Evolutionary conservation across 2,329 filamentous ascomycete species (phyloP).

Genomic region (Gnomoniopsis smithogilvyi): DNA sequence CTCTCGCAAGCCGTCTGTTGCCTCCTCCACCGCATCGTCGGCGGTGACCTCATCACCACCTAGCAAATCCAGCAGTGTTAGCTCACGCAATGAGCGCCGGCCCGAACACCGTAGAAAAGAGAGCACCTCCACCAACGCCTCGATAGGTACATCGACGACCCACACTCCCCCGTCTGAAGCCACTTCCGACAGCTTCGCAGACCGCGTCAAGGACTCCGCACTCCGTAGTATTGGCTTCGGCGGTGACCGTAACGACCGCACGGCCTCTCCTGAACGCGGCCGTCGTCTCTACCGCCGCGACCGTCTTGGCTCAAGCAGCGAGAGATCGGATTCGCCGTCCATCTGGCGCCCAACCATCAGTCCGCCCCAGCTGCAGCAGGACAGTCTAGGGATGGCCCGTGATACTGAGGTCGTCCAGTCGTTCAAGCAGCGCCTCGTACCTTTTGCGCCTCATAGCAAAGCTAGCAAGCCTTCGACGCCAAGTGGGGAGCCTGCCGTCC

Average conservation of each 20-base stretch:
- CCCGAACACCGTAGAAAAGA: not conserved
- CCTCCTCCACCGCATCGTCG: slow-evolving; percentile 10
- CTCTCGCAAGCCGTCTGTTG: slow-evolving; percentile 12
- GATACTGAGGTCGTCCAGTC: slow-evolving; percentile 4
- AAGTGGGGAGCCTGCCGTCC: not conserved
- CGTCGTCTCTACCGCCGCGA: slow-evolving; percentile 9
- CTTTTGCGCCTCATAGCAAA: slow-evolving; percentile 6
- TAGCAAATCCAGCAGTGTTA: slow-evolving; percentile 2
- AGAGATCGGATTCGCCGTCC: slow-evolving; percentile 16
- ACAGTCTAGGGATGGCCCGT: slow-evolving; percentile 13
- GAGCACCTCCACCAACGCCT: not conserved
- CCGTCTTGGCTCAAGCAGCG: slow-evolving; percentile 14
- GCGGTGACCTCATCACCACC: slow-evolving; percentile 6
- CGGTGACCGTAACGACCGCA: slow-evolving; percentile 14
- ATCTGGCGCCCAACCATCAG: slow-evolving; percentile 18
- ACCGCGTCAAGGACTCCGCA: slow-evolving; percentile 5
- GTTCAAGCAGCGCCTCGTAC: slow-evolving; percentile 13
- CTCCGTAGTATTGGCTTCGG: slow-evolving; percentile 15
- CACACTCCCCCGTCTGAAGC: slow-evolving; percentile 1
- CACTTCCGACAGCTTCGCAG: slow-evolving; percentile 3
- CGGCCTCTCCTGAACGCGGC: slow-evolving; percentile 11
- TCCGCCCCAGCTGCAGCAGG: slow-evolving; percentile 16
- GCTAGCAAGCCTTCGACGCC: not conserved
- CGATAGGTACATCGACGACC: not conserved
- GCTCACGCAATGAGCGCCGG: not conserved